Conservation (phyloP, 176 grass and related monocot genomes). For the Phoenix dactylifera region DNA sequence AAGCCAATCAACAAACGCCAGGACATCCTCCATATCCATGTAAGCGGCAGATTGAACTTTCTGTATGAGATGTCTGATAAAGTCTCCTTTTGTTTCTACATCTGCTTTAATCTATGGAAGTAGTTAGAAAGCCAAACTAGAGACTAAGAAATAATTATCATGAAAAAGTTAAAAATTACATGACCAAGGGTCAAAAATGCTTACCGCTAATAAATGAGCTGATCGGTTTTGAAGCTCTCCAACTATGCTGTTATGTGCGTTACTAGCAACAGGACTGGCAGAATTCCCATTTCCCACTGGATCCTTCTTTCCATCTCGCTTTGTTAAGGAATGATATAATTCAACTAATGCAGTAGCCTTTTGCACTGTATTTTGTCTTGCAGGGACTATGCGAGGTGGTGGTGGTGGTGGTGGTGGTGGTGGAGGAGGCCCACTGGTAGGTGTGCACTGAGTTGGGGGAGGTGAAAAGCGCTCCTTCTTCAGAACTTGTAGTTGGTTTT, state of each 20-base stretch:
- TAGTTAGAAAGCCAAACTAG: not conserved
- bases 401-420: slow-evolving; percentile 38
- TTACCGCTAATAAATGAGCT: slow-evolving; percentile 60
- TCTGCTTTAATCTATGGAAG: slow-evolving; percentile 54
- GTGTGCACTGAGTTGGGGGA: not conserved
- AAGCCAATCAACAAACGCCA: slow-evolving; percentile 55
- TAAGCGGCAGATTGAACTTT: slow-evolving; percentile 49
- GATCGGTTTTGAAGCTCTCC: slow-evolving; percentile 93
- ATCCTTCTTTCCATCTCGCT: slow-evolving; percentile 39
- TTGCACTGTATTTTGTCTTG: slow-evolving; percentile 33
- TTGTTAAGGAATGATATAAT: slow-evolving; percentile 69
- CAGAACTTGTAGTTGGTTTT: not conserved
- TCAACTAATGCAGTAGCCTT: slow-evolving; percentile 62
- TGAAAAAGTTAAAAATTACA: not conserved
- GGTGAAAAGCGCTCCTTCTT: not conserved
- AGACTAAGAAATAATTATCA: not conserved
- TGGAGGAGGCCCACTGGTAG: slow-evolving; percentile 13
- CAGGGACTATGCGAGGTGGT: slow-evolving; percentile 5
- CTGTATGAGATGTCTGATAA: slow-evolving; percentile 65
- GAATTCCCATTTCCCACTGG: slow-evolving; percentile 22
- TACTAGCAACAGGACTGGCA: slow-evolving; percentile 16
- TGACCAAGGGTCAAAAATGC: slow-evolving; percentile 2
- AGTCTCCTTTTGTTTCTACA: slow-evolving; percentile 68
- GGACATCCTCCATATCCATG: slow-evolving; percentile 31
- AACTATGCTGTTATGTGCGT: slow-evolving; percentile 43